Evolutionary conservation across 805 yeast species (phyloP).

Genomic region (Kazachstania bromeliacearum): DNA sequence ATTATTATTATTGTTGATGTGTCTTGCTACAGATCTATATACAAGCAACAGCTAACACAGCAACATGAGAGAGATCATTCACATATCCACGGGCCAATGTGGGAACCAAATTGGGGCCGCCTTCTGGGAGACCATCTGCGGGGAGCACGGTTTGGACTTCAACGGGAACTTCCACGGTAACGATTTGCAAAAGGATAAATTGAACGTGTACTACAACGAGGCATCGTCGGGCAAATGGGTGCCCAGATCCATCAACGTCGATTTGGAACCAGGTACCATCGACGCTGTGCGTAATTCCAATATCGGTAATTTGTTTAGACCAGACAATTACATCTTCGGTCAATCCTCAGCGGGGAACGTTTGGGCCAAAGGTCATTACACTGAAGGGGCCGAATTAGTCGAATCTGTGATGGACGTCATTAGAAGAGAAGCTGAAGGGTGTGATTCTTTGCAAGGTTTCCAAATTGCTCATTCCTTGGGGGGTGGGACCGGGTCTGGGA

Average conservation of each 20-base stretch:
- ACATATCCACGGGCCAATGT: constrained; percentile 95
- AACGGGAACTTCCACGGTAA: constrained; percentile 64
- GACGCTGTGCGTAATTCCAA: constrained; percentile 72
- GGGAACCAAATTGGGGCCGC: constrained; percentile 98
- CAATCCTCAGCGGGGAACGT: constrained; percentile 92
- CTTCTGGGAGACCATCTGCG: constrained; percentile 87
- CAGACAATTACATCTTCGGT: constrained; percentile 83
- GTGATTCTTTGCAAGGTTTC: constrained; percentile 91
- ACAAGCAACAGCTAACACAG: too few relatives aligned
- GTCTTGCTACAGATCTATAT: too few relatives aligned
- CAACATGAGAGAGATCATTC: constrained; percentile 56
- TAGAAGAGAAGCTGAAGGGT: constrained; percentile 88
- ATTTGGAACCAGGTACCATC: constrained; percentile 90
- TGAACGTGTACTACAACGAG: constrained; percentile 82
- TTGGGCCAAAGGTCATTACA: constrained; percentile 96
- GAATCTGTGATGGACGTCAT: constrained; percentile 84
- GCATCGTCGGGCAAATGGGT: constrained; percentile 83
- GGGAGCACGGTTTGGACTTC: constrained; percentile 73
- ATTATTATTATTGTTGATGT: too few relatives aligned
- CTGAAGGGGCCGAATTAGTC: constrained; percentile 91
- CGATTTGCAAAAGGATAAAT: constrained; percentile 45
- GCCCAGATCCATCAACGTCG: constrained; percentile 87
- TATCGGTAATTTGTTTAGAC: constrained; percentile 83
- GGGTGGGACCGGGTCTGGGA: constrained; percentile 96
- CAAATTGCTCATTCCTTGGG: constrained; percentile 77